Conservation (phyloP, 1,284 basidiomycete genomes). For the Heterobasidion occidentale region DNA sequence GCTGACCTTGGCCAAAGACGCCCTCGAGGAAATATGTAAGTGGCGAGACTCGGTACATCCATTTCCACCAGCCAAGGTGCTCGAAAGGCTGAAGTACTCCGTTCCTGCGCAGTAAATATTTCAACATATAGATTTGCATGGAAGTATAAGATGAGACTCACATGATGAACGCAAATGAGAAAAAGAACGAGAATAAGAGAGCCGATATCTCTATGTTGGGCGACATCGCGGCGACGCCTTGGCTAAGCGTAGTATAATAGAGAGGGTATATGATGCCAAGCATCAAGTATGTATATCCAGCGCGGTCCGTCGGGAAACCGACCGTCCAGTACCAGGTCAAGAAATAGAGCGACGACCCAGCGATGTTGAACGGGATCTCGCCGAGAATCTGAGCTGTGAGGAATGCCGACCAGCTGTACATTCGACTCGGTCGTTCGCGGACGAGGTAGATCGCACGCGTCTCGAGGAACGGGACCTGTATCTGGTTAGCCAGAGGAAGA, state of each 20-base stretch:
- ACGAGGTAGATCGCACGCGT: conserved; percentile 52
- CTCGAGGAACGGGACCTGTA: conserved; percentile 46
- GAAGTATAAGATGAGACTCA: conserved; percentile 23
- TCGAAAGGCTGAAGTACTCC: conserved; percentile 62
- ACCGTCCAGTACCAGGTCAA: conserved; percentile 69
- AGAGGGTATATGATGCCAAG: conserved; percentile 40
- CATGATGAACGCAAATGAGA: conserved; percentile 59
- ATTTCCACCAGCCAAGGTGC: conserved; percentile 73
- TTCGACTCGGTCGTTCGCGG: conserved; percentile 63
- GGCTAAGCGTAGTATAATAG: conserved; percentile 50
- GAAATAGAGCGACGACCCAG: conserved; percentile 53
- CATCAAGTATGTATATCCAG: conserved; percentile 48
- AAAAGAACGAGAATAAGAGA: conserved; percentile 54
- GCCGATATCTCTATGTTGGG: conserved; percentile 60
- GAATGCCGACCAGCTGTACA: conserved; percentile 80
- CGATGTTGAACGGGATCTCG: conserved; percentile 62
- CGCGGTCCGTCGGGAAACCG: conserved; percentile 44
- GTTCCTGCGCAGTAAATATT: conserved; percentile 27
- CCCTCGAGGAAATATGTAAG: conserved; percentile 66
- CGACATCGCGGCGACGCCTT: conserved; percentile 59
- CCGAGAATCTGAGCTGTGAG: conserved; percentile 53
- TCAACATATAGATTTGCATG: not conserved
- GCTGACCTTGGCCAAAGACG: conserved; percentile 26
- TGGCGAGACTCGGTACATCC: conserved; percentile 78
- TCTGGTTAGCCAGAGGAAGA: conserved; percentile 1